Conservation (phyloP, 179 eudicot genomes). For the Drosera spatulata region DNA sequence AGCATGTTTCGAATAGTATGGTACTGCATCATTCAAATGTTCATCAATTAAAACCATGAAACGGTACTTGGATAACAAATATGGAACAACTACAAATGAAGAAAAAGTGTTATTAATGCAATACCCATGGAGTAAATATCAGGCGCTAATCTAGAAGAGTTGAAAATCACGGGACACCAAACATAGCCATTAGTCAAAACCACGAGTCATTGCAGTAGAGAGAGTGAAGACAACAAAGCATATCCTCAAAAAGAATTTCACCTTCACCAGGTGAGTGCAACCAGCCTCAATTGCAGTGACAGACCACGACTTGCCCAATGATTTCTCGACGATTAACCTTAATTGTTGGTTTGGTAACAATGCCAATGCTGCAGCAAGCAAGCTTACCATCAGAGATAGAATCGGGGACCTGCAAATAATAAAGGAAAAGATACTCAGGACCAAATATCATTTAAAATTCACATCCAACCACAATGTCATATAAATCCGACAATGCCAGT, state of each 20-base stretch:
- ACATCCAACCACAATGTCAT: background rate
- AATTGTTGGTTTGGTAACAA: conserved; percentile 28
- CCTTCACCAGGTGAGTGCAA: conserved; percentile 56
- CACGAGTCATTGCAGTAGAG: no score
- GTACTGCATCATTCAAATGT: conserved; percentile 33
- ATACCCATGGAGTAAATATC: no score
- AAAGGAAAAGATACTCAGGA: background rate
- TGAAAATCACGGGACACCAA: no score
- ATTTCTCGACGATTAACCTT: conserved; percentile 30
- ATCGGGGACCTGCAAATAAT: conserved; percentile 38
- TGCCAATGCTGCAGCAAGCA: conserved; percentile 46
- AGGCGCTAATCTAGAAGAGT: no score
- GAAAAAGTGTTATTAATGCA: no score
- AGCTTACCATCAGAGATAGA: conserved; percentile 35
- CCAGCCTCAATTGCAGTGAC: conserved; percentile 60
- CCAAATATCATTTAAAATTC: background rate
- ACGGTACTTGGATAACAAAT: no score
- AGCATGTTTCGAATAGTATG: conserved; percentile 70
- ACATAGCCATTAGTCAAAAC: no score
- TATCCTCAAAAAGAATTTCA: conserved; percentile 7
- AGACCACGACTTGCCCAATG: conserved; percentile 70
- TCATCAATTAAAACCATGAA: no score
- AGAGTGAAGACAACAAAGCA: no score
- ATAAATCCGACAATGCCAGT: no score
- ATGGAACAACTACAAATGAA: no score